Percentiles rank a stretch among this genome's conserved stretches.
Conservation (phyloP, 257 asterid species). For the Salvia splendens region DNA sequence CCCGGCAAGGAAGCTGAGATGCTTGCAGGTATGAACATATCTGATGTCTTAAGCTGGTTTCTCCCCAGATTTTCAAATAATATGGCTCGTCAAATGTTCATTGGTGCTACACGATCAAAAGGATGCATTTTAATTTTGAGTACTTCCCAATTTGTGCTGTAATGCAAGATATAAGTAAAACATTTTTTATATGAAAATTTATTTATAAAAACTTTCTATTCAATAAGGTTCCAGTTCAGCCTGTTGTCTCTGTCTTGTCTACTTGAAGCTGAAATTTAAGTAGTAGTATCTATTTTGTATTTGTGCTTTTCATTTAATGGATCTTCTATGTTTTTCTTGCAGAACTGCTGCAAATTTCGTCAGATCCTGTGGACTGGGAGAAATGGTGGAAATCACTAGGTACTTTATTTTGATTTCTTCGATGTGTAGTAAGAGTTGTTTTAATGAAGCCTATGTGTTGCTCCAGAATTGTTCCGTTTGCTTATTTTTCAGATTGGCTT, state of each 20-base stretch:
- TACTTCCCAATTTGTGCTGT: slow-evolving; percentile 10
- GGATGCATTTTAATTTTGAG: slow-evolving; percentile 10
- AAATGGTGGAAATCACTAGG: slow-evolving; percentile 66
- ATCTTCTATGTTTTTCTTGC: slow-evolving; percentile 36
- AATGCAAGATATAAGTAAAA: slow-evolving; percentile 15
- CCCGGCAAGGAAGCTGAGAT: slow-evolving; percentile 87
- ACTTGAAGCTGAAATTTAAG: slow-evolving; percentile 14
- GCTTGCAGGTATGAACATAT: slow-evolving; percentile 61
- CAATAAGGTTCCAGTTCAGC: slow-evolving; percentile 1
- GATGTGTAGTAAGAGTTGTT: slow-evolving; percentile 7
- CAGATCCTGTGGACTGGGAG: slow-evolving; percentile 64
- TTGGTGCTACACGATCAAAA: slow-evolving; percentile 14
- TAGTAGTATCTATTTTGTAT: not conserved
- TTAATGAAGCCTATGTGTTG: slow-evolving; percentile 20
- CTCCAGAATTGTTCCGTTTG: slow-evolving; percentile 9
- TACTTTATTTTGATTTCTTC: slow-evolving; percentile 31
- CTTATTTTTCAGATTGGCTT: not conserved
- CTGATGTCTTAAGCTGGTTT: slow-evolving; percentile 10
- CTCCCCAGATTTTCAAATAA: slow-evolving; percentile 9
- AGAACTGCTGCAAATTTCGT: slow-evolving; percentile 75
- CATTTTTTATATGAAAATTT: not conserved
- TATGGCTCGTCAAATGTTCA: slow-evolving; percentile 16
- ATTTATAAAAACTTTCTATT: not conserved
- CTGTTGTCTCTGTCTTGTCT: slow-evolving; percentile 1
- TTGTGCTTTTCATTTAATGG: slow-evolving; percentile 6